phyloP scores from a whole-genome alignment of 306 rosid species.

The Amphicarpaea edgeworthii region DNA sequence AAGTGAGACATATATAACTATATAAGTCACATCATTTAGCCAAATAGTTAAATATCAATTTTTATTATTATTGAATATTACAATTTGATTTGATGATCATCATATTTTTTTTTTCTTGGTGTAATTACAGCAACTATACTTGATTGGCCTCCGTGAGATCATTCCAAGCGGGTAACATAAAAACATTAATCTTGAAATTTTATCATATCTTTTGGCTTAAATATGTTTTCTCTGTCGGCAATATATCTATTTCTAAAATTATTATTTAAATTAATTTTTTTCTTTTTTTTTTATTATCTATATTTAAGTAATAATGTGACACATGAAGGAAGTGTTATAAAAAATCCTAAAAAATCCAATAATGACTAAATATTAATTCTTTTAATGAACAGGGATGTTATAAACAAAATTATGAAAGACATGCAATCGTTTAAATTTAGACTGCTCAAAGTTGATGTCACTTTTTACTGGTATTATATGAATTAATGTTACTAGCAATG shows the following conservation, averaged over 20 bases:
- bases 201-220: too few relatives aligned
- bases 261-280: too few relatives aligned
- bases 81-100: constrained; percentile 7
- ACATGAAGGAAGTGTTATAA: too few relatives aligned
- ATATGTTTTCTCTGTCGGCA: too few relatives aligned
- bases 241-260: too few relatives aligned
- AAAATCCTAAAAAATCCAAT: too few relatives aligned
- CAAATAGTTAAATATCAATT: neutral
- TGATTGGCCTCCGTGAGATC: constrained; percentile 62
- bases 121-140: constrained; percentile 50
- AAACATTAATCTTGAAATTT: neutral
- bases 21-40: neutral
- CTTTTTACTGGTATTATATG: constrained; percentile 59
- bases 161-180: constrained; percentile 60
- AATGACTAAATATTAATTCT: neutral
- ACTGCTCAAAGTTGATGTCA: constrained; percentile 57
- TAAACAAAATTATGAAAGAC: constrained; percentile 46
- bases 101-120: neutral
- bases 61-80: neutral
- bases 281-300: neutral
- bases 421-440: constrained; percentile 54
- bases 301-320: neutral
- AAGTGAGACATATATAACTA: constrained; percentile 54
- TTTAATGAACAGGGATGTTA: constrained; percentile 49
- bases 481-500: too few relatives aligned